phyloP scores from a whole-genome alignment of 495 filamentous ascomycete species.

The Durotheca rogersii region DNA sequence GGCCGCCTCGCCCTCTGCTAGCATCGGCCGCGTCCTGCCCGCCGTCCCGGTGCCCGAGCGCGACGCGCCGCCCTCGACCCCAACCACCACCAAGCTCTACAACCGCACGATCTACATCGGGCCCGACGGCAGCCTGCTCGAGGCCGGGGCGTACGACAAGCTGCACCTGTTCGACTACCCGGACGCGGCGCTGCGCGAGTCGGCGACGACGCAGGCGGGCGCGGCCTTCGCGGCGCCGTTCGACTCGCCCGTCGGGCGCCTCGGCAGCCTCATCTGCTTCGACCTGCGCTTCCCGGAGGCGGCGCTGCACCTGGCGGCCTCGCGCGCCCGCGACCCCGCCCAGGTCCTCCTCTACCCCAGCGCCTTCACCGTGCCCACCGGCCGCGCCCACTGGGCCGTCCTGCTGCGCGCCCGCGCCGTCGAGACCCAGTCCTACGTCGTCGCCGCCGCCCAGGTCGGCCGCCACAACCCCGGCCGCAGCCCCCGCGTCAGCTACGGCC shows the following conservation, averaged over 20 bases:
- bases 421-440: slow-evolving; percentile 83
- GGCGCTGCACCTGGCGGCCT: slow-evolving; percentile 62
- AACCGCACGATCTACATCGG: slow-evolving; percentile 53
- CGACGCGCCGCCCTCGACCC: not conserved
- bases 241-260: slow-evolving; percentile 66
- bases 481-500: slow-evolving; percentile 79
- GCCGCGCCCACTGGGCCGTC: slow-evolving; percentile 79
- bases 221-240: slow-evolving; percentile 59
- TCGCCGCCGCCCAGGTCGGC: slow-evolving; percentile 85
- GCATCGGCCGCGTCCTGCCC: slow-evolving; percentile 8
- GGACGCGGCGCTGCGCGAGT: slow-evolving; percentile 25
- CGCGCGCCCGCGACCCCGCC: slow-evolving; percentile 48
- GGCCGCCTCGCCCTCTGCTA: not conserved
- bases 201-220: slow-evolving; percentile 42
- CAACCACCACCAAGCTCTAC: slow-evolving; percentile 37
- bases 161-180: slow-evolving; percentile 51
- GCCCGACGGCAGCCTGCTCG: slow-evolving; percentile 39
- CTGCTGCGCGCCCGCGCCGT: slow-evolving; percentile 81
- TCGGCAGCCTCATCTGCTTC: slow-evolving; percentile 85
- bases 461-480: slow-evolving; percentile 61
- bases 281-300: slow-evolving; percentile 88
- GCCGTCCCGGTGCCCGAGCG: slow-evolving; percentile 13
- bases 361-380: slow-evolving; percentile 88
- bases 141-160: slow-evolving; percentile 55
- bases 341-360: slow-evolving; percentile 85